phyloP scores from a whole-genome alignment of 106 monocot genomes.

The Gastrodia elata region DNA sequence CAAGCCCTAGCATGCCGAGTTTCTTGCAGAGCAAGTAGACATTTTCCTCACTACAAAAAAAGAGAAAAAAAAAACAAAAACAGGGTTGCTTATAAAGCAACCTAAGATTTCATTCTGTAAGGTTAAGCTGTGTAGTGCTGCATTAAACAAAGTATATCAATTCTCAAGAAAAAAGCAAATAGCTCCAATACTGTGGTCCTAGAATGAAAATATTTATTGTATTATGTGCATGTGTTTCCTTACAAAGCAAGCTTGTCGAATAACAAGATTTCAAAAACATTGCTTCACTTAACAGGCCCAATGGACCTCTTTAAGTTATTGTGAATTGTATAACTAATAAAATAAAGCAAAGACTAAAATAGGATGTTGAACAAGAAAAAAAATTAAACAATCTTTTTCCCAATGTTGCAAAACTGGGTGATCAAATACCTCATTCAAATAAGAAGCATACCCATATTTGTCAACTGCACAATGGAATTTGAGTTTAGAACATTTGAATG shows the following conservation, averaged over 20 bases:
- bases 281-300: not conserved
- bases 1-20: conserved; percentile 34
- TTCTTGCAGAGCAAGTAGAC: conserved; percentile 79
- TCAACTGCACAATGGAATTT: not conserved
- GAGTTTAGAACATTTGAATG: not conserved
- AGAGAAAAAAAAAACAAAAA: conserved; percentile 5
- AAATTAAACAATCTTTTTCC: not conserved
- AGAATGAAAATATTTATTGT: not conserved
- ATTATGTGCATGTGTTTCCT: not conserved
- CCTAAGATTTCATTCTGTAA: not conserved
- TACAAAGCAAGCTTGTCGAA: not conserved
- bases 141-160: not conserved
- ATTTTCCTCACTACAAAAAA: conserved; percentile 69
- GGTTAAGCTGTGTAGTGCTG: not conserved
- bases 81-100: not conserved
- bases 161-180: not conserved
- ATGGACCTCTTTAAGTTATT: not conserved
- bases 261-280: not conserved
- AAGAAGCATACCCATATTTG: not conserved
- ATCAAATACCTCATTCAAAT: not conserved
- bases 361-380: not conserved
- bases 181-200: not conserved
- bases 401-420: not conserved
- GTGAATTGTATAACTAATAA: not conserved
- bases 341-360: not conserved